Evolutionary conservation across 1,284 basidiomycete species (phyloP).

Genomic region (Macrocybe sp.): DNA sequence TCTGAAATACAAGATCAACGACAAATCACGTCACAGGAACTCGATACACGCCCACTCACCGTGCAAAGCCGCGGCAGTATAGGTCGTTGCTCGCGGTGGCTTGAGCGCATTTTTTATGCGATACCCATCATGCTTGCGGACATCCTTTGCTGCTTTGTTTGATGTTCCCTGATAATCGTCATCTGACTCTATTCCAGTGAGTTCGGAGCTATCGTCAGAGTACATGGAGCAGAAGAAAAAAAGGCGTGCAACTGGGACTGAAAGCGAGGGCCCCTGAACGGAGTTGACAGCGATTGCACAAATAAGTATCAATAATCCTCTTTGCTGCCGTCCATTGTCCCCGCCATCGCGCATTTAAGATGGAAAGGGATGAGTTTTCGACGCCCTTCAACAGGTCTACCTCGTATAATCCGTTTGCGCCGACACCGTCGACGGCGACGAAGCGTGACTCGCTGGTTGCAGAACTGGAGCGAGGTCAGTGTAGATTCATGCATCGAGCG

Average conservation of each 20-base stretch:
- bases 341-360: neutral
- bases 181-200: slow-evolving; percentile 33
- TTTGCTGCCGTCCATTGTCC: neutral
- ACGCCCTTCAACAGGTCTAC: slow-evolving; percentile 15
- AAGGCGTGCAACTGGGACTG: neutral
- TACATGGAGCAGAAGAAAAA: slow-evolving; percentile 3
- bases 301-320: slow-evolving; percentile 6
- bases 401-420: slow-evolving; percentile 10
- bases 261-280: neutral
- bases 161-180: slow-evolving; percentile 14
- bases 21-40: too few relatives aligned
- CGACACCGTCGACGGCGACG: slow-evolving; percentile 18
- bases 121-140: slow-evolving; percentile 30
- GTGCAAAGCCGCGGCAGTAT: slow-evolving; percentile 60
- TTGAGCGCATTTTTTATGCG: slow-evolving; percentile 52
- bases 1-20: slow-evolving; percentile 31
- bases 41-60: slow-evolving; percentile 32
- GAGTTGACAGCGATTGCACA: neutral
- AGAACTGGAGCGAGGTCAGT: slow-evolving; percentile 58
- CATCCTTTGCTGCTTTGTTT: slow-evolving; percentile 15
- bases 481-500: too few relatives aligned
- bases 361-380: slow-evolving; percentile 14
- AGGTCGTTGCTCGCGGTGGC: slow-evolving; percentile 60
- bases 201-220: slow-evolving; percentile 34
- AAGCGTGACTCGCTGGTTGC: slow-evolving; percentile 62